Base-by-base conservation (phyloP, 306 rosid genomes). In the Acacia melanoxylon region DNA sequence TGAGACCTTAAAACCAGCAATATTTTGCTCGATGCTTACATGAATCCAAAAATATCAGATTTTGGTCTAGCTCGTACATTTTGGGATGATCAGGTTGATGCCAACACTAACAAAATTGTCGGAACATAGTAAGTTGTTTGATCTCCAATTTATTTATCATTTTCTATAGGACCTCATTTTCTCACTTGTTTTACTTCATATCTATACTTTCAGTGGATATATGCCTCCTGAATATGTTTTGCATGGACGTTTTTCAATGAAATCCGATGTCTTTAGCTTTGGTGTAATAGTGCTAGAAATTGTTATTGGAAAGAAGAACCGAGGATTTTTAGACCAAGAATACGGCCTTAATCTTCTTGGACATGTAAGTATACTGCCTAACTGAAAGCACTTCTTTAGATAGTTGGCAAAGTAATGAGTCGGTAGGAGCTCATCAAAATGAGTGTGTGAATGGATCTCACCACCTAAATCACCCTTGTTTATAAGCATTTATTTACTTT, bases 1-100 rank as follows among this genome's bases (percentile, higher is more conserved):
- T 81, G 91, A 45, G 91, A 91, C 48, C 84, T 89, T 5, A 91
- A 91, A 75, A 72, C 88, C 0, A 85, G 92, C 63, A 89, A 91
- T 58, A 49, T 91, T 44, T 49, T 91, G 14, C 86, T 89, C 16
- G 91, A 89, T 54, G 7, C 20, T 7, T 71, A 84, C 29, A 48
- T 91, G 89, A 84, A 84, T 22, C 87, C 90, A 6, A 86, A 86
- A 80, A 86, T 87, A 63, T 87, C 90, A 1, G 91, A 91, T 46
- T 91, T 89, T 63, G 90, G 92, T 51, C 22, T 85, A 2, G 91
- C 92, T 2, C 82, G 92, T 45, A 78, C 77, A 17, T 87, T 87
- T 20, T 77, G 81, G 40, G 90, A 88, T 58, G 91, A 89, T 58
- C 90, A 87, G 63, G 82, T 37, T 44, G 90, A 81, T 40, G 89